Evolutionary conservation across 352 stramenopile species (phyloP), one percentile per base, ranked within the genome.

Genomic region (Phytophthora syringae): DNA sequence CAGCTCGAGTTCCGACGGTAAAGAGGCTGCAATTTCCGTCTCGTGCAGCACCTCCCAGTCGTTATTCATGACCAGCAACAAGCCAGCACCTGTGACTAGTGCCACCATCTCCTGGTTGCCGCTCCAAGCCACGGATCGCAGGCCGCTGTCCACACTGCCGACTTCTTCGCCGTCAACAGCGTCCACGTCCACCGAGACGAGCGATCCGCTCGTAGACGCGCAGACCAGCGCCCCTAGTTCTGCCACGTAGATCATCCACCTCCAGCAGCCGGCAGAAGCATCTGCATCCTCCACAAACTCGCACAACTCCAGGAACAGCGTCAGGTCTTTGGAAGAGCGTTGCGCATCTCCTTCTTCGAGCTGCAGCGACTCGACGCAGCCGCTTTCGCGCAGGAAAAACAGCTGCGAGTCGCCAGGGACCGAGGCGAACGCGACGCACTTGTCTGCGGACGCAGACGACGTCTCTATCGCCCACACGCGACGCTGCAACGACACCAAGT

Each of bases 31-130:
- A 1, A 89, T 57, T 34, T 86, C 68, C 34, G 70, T 84, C 72
- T 94, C 86, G 21, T 90, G 67, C 10, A 94, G 70, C 52, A 92
- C 83, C 21, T 93, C 79, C 86, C 86, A 94, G 40, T 86, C 76
- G 20, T 85, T 80, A 61, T 80, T 93, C 82, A 94, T 90, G 15
- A 90, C 64, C 36, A 94, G 22, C n/a, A 94, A 52, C 9, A 79
- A 65, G 1, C 84, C 81, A 12, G 77, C 74, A 24, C 84, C 83
- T 1, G 86, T 93, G 25, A 74, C 72, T 18, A 94, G 49, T 7
- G 84, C 81, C 48, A 94, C 43, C 60, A 80, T 82, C 48, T 91
- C 86, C 55, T 94, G 82, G 49, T 85, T 88, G 50, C 56, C 74
- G 53, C 77, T 93, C 84, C 84, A 94, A 0, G 79, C 77, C 32